Conservation (phyloP, 163 green algal species). For the Chlamydomonas reinhardtii region DNA sequence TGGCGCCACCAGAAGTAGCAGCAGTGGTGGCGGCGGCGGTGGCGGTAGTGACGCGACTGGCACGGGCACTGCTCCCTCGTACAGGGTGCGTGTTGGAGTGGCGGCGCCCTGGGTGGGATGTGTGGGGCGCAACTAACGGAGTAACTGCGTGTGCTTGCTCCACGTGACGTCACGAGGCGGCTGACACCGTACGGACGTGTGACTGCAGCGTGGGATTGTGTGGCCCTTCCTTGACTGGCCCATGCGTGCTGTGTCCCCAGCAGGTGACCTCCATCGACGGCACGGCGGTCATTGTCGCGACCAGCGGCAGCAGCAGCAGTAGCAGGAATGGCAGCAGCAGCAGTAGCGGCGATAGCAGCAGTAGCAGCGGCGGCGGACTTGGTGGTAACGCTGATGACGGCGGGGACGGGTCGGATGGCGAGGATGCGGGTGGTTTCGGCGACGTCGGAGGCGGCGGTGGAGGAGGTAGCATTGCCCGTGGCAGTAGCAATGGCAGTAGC, state of each 20-base stretch:
- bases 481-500: not conserved
- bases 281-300: conserved; percentile 3
- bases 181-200: too few species aligned
- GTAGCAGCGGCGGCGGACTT: too few species aligned
- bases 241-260: too few species aligned
- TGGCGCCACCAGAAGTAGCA: not conserved
- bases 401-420: not conserved
- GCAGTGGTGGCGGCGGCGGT: not conserved
- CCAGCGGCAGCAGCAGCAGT: not conserved
- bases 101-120: not conserved
- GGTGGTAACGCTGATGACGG: not conserved
- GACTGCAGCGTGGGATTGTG: too few species aligned
- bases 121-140: too few species aligned
- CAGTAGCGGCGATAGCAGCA: not conserved
- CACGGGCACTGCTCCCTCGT: not conserved
- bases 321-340: not conserved
- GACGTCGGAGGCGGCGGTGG: not conserved
- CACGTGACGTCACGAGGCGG: too few species aligned
- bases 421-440: not conserved
- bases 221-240: too few species aligned
- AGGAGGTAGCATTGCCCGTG: not conserved
- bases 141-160: too few species aligned
- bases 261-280: conserved; percentile 29
- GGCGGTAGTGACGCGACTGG: not conserved
- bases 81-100: not conserved